Evolutionary conservation across 1,284 basidiomycete species (phyloP).

Genomic region (Trametes polyzona): DNA sequence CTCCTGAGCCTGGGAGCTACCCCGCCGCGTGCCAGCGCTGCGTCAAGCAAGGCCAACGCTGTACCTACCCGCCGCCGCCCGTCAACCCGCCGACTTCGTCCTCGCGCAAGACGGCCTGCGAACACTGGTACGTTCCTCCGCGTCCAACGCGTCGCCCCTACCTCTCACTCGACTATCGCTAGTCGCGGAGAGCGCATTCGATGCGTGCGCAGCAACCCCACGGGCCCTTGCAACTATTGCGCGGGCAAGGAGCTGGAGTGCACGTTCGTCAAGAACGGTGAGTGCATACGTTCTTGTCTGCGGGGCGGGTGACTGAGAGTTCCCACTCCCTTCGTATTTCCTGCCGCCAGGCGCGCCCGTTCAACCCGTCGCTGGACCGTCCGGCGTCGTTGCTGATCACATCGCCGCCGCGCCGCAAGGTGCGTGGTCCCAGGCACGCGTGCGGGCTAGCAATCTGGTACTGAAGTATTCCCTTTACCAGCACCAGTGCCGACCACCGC

Average conservation of each 20-base stretch:
- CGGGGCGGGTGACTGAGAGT: no score
- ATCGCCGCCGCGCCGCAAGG: no score
- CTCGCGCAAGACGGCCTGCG: neutral
- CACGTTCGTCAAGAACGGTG: neutral
- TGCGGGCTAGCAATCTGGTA: no score
- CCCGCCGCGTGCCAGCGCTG: neutral
- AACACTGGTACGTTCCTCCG: conserved; percentile 1
- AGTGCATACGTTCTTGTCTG: no score
- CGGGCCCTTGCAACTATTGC: neutral
- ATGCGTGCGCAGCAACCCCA: neutral
- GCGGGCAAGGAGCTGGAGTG: neutral
- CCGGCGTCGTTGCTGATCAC: no score
- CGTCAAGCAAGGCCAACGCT: neutral
- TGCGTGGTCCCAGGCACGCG: no score
- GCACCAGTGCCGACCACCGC: neutral
- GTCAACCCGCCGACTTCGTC: neutral
- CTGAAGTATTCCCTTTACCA: no score
- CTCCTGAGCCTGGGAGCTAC: no score
- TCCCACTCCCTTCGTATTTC: no score
- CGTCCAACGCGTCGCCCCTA: neutral
- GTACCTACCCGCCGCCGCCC: neutral
- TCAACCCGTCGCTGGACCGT: no score
- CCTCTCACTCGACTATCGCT: no score
- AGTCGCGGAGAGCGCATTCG: neutral
- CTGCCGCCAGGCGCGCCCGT: no score